These are phyloP conservation scores for Lactuca saligna DNA, from an alignment of 129 eudicot species.

Conservation along the genomic window DNA sequence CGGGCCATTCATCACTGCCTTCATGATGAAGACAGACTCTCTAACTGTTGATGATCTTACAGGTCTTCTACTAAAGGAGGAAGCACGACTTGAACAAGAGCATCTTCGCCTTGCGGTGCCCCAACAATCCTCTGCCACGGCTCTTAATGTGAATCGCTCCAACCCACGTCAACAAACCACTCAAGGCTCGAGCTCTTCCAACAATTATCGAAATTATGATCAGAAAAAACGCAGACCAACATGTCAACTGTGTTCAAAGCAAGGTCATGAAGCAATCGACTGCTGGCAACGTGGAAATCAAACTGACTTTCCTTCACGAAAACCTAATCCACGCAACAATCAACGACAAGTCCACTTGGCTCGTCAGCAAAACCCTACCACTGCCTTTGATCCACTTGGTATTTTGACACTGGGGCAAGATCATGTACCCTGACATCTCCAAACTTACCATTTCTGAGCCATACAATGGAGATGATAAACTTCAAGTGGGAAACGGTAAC, in stretches of 20 bases:
- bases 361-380: background rate
- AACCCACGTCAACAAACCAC: too few relatives aligned
- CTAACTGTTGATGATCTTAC: too few relatives aligned
- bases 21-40: too few relatives aligned
- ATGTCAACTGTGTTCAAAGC: background rate
- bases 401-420: background rate
- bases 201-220: background rate
- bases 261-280: background rate
- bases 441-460: background rate
- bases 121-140: too few relatives aligned
- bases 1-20: too few relatives aligned
- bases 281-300: too few relatives aligned
- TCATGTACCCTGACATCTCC: slow-evolving; percentile 1
- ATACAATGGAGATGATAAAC: background rate
- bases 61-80: too few relatives aligned
- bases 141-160: too few relatives aligned
- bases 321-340: background rate
- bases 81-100: too few relatives aligned
- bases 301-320: background rate
- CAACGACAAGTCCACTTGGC: background rate
- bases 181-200: background rate
- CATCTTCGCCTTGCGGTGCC: too few relatives aligned
- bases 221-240: background rate
- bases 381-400: background rate
- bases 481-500: too few relatives aligned